phyloP scores from a whole-genome alignment of 805 yeast species.

The Hanseniaspora lachancei region DNA sequence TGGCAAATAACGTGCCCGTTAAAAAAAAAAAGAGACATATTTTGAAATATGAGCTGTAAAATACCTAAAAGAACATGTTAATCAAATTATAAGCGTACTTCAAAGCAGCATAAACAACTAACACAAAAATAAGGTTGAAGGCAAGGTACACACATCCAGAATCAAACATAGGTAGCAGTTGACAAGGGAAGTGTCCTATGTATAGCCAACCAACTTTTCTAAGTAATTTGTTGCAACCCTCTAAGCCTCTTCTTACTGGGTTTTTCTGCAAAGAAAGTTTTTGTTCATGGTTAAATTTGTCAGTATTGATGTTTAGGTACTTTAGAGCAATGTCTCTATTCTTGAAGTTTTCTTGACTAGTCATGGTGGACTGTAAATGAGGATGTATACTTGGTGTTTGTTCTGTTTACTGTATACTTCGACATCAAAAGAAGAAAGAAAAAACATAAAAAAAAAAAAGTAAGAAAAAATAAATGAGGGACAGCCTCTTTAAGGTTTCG shows the following conservation, averaged over 20 bases:
- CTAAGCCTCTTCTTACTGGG: neutral
- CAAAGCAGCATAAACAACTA: neutral
- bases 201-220: constrained; percentile 12
- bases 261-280: neutral
- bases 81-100: constrained; percentile 21
- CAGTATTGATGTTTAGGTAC: constrained; percentile 10
- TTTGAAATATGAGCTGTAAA: neutral
- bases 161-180: constrained; percentile 10
- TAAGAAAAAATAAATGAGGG: too few relatives aligned
- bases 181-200: constrained; percentile 13
- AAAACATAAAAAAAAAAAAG: neutral
- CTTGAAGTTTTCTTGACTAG: neutral
- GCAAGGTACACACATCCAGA: constrained; percentile 5
- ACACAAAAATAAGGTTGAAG: constrained; percentile 7
- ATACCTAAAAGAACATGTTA: neutral
- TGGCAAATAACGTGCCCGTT: neutral
- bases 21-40: too few relatives aligned
- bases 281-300: neutral
- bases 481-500: too few relatives aligned
- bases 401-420: too few relatives aligned
- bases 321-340: constrained; percentile 1
- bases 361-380: neutral
- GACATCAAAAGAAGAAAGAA: neutral
- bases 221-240: neutral
- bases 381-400: neutral